phyloP scores from a whole-genome alignment of 1,284 basidiomycete species.

The Fistulinella cinereoalba region DNA sequence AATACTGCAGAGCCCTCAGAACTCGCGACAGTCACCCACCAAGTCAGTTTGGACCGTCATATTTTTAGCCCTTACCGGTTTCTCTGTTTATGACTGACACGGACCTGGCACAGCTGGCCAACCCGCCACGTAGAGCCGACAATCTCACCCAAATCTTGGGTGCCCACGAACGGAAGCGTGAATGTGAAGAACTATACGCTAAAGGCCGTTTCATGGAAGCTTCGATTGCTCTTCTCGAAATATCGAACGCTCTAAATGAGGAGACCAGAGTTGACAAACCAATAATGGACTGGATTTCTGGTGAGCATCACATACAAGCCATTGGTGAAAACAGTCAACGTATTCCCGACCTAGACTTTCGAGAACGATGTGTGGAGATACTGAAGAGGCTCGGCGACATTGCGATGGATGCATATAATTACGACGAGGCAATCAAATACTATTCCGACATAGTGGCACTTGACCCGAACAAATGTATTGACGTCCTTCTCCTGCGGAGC shows the following conservation, averaged over 20 bases:
- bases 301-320: too few species aligned
- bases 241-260: not conserved
- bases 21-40: too few species aligned
- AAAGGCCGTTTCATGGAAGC: not conserved
- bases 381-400: not conserved
- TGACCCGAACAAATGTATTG: fast-evolving
- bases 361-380: too few species aligned
- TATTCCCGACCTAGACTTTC: too few species aligned
- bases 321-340: too few species aligned
- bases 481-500: not conserved
- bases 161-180: not conserved
- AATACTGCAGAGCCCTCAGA: too few species aligned
- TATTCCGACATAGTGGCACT: conserved; percentile 1
- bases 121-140: not conserved
- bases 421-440: not conserved
- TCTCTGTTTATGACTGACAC: too few species aligned
- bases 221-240: not conserved
- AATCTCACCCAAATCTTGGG: not conserved
- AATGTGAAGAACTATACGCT: not conserved
- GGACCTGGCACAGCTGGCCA: not conserved
- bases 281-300: not conserved
- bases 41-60: too few species aligned
- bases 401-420: not conserved
- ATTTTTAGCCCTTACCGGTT: too few species aligned
- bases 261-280: not conserved